Evolutionary conservation across 2,329 filamentous ascomycete genomes (phyloP).

Genomic region (Clonostachys chloroleuca): DNA sequence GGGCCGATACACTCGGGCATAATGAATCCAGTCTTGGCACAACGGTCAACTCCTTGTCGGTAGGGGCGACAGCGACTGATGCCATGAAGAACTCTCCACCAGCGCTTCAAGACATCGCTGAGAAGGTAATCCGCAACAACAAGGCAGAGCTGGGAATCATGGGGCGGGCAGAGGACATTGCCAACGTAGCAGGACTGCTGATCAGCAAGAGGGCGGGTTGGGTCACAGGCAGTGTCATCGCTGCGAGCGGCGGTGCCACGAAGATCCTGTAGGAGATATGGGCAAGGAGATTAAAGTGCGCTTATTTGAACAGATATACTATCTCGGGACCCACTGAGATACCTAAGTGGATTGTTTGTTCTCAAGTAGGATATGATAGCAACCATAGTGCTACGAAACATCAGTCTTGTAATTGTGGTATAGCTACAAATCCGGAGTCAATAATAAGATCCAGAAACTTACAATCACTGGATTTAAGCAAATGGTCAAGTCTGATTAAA

Average conservation of each 20-base stretch:
- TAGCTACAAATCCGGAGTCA: no score
- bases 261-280: conserved; percentile 15
- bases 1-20: conserved; percentile 25
- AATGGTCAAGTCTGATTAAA: no score
- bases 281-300: not conserved
- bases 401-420: no score
- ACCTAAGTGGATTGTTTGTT: no score
- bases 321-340: no score
- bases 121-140: no score
- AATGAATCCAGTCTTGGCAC: conserved; percentile 27
- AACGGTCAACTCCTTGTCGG: conserved; percentile 24
- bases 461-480: no score
- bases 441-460: no score
- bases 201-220: conserved; percentile 22
- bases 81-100: conserved; percentile 22
- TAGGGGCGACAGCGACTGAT: conserved; percentile 23
- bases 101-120: conserved; percentile 6
- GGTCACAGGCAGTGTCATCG: conserved; percentile 26
- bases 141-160: conserved; percentile 2
- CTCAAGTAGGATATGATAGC: no score
- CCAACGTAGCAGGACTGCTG: conserved; percentile 24
- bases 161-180: conserved; percentile 26
- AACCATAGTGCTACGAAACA: no score
- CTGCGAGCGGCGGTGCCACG: conserved; percentile 25
- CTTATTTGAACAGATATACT: no score